Percentiles rank a stretch among this genome's conserved stretches.
Conservation (phyloP, 1,284 basidiomycete species). For the Sparassis latifolia region DNA sequence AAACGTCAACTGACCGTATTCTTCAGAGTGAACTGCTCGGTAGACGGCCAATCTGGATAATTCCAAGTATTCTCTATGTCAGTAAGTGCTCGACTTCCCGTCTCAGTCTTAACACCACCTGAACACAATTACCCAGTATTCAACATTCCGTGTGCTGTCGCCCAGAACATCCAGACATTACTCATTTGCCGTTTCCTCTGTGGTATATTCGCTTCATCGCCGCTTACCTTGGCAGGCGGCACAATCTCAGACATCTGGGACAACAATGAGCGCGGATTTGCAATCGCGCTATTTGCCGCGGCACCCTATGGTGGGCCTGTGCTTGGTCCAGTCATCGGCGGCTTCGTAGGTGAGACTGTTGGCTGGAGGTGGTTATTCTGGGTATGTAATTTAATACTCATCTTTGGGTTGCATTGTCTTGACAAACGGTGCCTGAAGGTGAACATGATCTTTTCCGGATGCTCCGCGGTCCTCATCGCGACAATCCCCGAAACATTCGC, state of each 20-base stretch:
- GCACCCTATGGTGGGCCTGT: slow-evolving; percentile 64
- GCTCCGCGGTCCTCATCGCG: slow-evolving; percentile 31
- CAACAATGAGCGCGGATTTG: slow-evolving; percentile 50
- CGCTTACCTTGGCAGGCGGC: slow-evolving; percentile 58
- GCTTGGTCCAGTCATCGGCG: slow-evolving; percentile 52
- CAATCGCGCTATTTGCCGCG: slow-evolving; percentile 56
- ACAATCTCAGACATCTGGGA: slow-evolving; percentile 65
- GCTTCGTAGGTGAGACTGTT: slow-evolving; percentile 36
- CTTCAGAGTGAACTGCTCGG: slow-evolving; percentile 52
- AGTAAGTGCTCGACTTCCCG: slow-evolving; percentile 31
- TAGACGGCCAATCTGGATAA: slow-evolving; percentile 46
- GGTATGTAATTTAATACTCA: slow-evolving; percentile 6
- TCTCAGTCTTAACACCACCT: slow-evolving; percentile 37
- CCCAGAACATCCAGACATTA: slow-evolving; percentile 57
- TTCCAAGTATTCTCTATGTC: slow-evolving; percentile 38
- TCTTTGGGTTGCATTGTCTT: too few species aligned
- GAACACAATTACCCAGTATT: slow-evolving; percentile 26
- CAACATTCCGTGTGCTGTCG: slow-evolving; percentile 34
- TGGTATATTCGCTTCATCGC: slow-evolving; percentile 64
- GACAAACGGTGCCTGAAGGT: slow-evolving; percentile 10
- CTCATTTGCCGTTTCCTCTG: slow-evolving; percentile 59
- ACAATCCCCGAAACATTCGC: slow-evolving; percentile 55
- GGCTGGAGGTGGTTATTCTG: slow-evolving; percentile 41
- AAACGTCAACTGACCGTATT: slow-evolving; percentile 29
- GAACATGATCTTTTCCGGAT: slow-evolving; percentile 50